Evolutionary conservation across 495 filamentous ascomycete species (phyloP).

Genomic region (Aspergillus nanangensis): DNA sequence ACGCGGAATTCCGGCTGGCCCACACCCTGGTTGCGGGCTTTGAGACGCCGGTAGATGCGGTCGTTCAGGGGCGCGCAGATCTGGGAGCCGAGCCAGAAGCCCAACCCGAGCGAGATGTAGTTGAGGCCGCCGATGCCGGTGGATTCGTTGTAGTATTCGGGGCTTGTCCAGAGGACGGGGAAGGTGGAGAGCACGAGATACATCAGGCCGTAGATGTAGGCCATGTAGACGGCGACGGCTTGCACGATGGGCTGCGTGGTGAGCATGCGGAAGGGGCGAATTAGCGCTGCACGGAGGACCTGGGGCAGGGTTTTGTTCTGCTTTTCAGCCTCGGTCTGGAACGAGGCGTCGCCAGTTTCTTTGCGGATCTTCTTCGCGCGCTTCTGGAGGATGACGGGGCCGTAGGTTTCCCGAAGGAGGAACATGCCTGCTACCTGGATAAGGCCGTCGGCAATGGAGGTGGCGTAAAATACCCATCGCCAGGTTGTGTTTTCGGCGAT

Average conservation of each 20-base stretch:
- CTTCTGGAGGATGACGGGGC: conserved; percentile 53
- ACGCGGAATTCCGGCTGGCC: conserved; percentile 66
- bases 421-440: conserved; percentile 63
- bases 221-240: conserved; percentile 57
- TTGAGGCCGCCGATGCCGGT: conserved; percentile 61
- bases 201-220: conserved; percentile 67
- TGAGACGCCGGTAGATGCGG: conserved; percentile 58
- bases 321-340: conserved; percentile 61
- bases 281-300: conserved; percentile 40
- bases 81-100: conserved; percentile 64
- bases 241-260: conserved; percentile 58
- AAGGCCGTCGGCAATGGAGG: conserved; percentile 56
- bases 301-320: conserved; percentile 39
- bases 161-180: conserved; percentile 54
- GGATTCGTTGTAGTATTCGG: conserved; percentile 52
- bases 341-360: conserved; percentile 57
- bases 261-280: conserved; percentile 55
- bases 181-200: conserved; percentile 71
- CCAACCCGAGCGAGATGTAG: conserved; percentile 65
- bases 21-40: conserved; percentile 50
- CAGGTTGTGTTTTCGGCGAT: conserved; percentile 65
- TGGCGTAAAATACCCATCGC: conserved; percentile 67
- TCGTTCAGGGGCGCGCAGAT: conserved; percentile 62
- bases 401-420: conserved; percentile 68
- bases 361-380: conserved; percentile 55